Percentiles rank a stretch among this genome's conserved stretches.
Evolutionary conservation across 352 stramenopile species (phyloP).

Genomic region (Phytophthora foliorum): DNA sequence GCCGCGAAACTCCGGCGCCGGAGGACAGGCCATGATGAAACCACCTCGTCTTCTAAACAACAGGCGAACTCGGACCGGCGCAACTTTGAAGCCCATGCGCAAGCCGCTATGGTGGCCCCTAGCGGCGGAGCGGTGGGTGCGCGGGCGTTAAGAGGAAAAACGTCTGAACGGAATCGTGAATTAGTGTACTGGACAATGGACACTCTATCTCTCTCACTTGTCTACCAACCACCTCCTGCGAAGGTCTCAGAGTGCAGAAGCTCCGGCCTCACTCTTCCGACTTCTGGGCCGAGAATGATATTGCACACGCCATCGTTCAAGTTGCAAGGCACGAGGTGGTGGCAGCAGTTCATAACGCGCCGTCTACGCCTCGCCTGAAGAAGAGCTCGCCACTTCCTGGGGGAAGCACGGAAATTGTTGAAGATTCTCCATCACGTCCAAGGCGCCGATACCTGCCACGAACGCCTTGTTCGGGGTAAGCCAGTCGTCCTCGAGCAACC

Average conservation of each 20-base stretch:
- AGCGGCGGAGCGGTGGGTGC: background rate
- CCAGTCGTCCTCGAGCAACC: constrained; percentile 75
- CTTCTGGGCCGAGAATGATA: background rate
- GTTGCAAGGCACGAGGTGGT: background rate
- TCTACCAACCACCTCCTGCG: constrained; percentile 5
- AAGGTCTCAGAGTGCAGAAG: no score
- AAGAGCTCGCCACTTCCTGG: constrained; percentile 23
- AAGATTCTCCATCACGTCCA: constrained; percentile 70
- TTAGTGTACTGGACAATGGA: constrained; percentile 28
- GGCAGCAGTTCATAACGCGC: constrained; percentile 9
- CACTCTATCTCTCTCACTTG: constrained; percentile 22
- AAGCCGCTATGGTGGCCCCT: background rate
- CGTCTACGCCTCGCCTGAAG: constrained; percentile 10
- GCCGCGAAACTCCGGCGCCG: background rate
- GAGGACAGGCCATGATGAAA: constrained; percentile 2
- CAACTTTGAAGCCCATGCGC: constrained; percentile 6
- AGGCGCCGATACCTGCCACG: constrained; percentile 56
- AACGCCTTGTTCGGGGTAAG: constrained; percentile 73
- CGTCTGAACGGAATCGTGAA: constrained; percentile 15
- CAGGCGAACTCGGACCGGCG: background rate
- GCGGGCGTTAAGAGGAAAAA: constrained; percentile 2
- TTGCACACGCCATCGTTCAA: no score
- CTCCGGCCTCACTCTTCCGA: no score
- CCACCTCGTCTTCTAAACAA: background rate
- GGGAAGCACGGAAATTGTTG: constrained; percentile 75